Percentiles rank a stretch among this genome's conserved stretches.
These are phyloP conservation scores for Proliferodiscus dingleyae DNA, from an alignment of 2,329 filamentous ascomycete species.

Conservation along the genomic window DNA sequence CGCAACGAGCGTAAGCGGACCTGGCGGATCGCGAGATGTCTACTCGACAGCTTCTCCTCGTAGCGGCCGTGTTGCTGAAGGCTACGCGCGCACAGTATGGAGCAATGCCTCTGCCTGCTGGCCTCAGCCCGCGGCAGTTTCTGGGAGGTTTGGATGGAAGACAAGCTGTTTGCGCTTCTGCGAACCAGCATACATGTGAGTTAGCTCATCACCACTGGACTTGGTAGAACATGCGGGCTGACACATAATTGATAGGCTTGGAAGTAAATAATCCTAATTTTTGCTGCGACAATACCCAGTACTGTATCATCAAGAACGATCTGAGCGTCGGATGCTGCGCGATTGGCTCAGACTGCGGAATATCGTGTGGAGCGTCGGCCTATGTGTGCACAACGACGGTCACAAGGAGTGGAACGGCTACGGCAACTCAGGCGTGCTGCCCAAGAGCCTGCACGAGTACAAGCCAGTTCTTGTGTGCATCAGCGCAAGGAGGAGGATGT, in stretches of 20 bases:
- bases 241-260: slow-evolving; percentile 33
- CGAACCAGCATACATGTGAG: slow-evolving; percentile 25
- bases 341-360: slow-evolving; percentile 38
- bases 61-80: slow-evolving; percentile 4
- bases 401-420: slow-evolving; percentile 14
- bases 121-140: slow-evolving; percentile 25
- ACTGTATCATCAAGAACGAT: slow-evolving; percentile 40
- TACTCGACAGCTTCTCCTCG: slow-evolving; percentile 4
- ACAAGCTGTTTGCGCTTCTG: slow-evolving; percentile 12
- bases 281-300: slow-evolving; percentile 42
- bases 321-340: slow-evolving; percentile 38
- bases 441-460: slow-evolving; percentile 29
- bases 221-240: neutral
- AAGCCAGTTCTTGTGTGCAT: slow-evolving; percentile 31
- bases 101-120: slow-evolving; percentile 15
- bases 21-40: slow-evolving; percentile 14
- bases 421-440: slow-evolving; percentile 28
- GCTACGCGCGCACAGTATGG: slow-evolving; percentile 18
- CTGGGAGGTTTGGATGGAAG: slow-evolving; percentile 16
- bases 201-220: neutral
- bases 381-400: slow-evolving; percentile 32
- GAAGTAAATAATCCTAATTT: slow-evolving; percentile 35
- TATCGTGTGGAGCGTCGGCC: slow-evolving; percentile 26
- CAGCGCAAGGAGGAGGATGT: slow-evolving; percentile 36
- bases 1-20: neutral